Percentiles rank a stretch among this genome's conserved stretches.
Conservation (phyloP, 2,329 filamentous ascomycete species). For the Pseudogymnoascus verrucosus region DNA sequence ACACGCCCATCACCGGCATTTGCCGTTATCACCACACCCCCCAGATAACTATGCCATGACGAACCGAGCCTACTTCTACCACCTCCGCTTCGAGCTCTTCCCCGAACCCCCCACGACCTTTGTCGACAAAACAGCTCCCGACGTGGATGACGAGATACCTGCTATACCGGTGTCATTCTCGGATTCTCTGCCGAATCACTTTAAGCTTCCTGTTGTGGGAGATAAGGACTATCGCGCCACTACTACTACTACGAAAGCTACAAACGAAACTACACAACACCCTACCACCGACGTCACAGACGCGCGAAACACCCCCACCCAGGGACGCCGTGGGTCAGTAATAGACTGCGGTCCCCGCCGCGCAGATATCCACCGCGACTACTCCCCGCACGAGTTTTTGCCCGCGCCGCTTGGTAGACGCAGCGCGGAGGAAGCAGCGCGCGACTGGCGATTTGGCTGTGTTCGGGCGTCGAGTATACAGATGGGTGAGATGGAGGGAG, state of each 20-base stretch:
- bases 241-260: background rate
- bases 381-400: background rate
- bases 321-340: constrained; percentile 21
- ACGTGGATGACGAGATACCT: background rate
- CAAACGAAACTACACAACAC: background rate
- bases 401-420: constrained; percentile 15
- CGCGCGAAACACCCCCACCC: background rate
- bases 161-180: background rate
- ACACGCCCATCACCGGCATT: background rate
- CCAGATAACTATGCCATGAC: constrained; percentile 18
- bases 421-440: constrained; percentile 35
- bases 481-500: constrained; percentile 40
- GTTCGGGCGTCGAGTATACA: constrained; percentile 77
- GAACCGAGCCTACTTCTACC: constrained; percentile 46
- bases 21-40: background rate
- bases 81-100: constrained; percentile 60
- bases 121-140: background rate
- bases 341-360: constrained; percentile 42
- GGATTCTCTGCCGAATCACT: background rate
- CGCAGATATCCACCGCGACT: background rate
- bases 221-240: background rate
- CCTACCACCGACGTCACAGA: background rate
- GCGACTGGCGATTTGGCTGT: constrained; percentile 76
- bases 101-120: constrained; percentile 23
- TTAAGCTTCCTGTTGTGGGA: background rate